Base-by-base conservation (phyloP, 352 stramenopile species). In the Phytophthora citrophthora region DNA sequence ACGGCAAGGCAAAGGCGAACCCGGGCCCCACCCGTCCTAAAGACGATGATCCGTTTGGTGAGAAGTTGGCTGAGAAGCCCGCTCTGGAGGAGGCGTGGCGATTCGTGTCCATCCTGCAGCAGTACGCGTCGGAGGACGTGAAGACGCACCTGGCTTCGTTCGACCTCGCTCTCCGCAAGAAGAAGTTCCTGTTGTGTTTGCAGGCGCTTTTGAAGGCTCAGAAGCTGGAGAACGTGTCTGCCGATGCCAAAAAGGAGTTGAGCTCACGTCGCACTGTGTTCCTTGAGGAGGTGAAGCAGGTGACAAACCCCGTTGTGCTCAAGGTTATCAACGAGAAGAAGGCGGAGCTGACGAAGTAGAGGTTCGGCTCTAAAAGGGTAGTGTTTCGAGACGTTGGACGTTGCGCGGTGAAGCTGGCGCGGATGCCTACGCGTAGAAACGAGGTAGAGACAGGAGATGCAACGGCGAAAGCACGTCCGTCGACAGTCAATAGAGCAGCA, bases 51-150 rank as follows among this genome's bases (percentile, higher is more conserved):
- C 86, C 86, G 40, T 68, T 88, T 32, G 88, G 88, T 27, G 81
- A 93, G 18, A 83, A 89, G 70, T 72, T 95, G 10, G 66, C 68
- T 18, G 74, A 72, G 51, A 93, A 93, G 68, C 73, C 83, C 0
- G 61, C 82, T 9, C 72, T 95, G 3, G 82, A 89, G 2, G 86
- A 95, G 58, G 81, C 86, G 6, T 95, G 88, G 86, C 78, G 83
- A 26, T 91, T 93, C 40, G 86, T 89, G 31, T 61, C 67, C 3
- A 89, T 91, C 46, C 62, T 95, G 39, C 85, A 93, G 68, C 54
- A 86, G 31, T 84, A 91, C 55, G 78, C 76, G 1, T 54, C 70
- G 20, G 53, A 77, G 47, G 81, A 91, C 26, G 58, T 90, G 12
- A 70, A 86, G 61, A 93, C 85, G 45, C 83, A 95, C 48, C 3